These are phyloP conservation scores for Angophora floribunda DNA, from an alignment of 345 rosid genomes.

Conservation along the genomic window DNA sequence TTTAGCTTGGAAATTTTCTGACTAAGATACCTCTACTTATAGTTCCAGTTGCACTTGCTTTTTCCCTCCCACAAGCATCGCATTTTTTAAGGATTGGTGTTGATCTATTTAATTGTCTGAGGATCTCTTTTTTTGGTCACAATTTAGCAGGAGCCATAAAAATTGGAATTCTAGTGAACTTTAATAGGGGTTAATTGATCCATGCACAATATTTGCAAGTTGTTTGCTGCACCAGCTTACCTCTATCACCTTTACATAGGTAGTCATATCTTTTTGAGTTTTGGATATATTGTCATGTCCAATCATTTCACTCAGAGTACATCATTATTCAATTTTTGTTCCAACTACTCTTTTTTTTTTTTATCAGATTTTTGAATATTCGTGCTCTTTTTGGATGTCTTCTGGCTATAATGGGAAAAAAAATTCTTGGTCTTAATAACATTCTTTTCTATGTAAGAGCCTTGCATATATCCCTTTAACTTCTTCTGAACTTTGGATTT, in stretches of 20 bases:
- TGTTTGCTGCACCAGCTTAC: neutral
- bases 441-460: neutral
- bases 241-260: neutral
- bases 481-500: neutral
- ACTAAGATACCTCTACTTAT: neutral
- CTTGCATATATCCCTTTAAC: neutral
- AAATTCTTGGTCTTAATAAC: neutral
- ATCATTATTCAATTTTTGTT: neutral
- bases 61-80: neutral
- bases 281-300: neutral
- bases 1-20: neutral
- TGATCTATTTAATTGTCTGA: neutral
- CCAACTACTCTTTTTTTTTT: neutral
- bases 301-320: neutral
- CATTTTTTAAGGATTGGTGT: accelerated
- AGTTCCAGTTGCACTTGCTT: neutral
- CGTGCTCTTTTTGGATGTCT: neutral
- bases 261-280: neutral
- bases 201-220: neutral
- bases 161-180: neutral
- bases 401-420: neutral
- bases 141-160: neutral
- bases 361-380: neutral
- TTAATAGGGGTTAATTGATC: neutral
- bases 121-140: neutral